Evolutionary conservation across 495 filamentous ascomycete genomes (phyloP).

Genomic region (Aspergillus nidulans): DNA sequence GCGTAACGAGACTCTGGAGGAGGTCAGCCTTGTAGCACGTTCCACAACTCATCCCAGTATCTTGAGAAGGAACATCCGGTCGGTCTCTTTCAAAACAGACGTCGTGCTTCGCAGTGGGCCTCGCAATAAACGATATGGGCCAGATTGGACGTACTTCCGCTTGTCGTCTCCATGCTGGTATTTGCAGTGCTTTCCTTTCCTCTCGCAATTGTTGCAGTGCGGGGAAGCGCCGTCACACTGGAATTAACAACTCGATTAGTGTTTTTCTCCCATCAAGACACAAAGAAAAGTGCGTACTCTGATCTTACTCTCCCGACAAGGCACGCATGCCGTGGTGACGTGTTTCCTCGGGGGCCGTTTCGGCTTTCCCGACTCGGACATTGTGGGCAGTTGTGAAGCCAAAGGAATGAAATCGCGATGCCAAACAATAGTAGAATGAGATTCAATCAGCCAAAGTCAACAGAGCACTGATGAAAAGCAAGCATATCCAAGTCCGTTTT

Average conservation of each 20-base stretch:
- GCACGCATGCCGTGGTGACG: constrained; percentile 47
- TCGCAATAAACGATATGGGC: neutral
- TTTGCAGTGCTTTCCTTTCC: constrained; percentile 44
- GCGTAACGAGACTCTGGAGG: constrained; percentile 41
- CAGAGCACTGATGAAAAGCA: constrained; percentile 8
- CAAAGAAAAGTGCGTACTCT: constrained; percentile 32
- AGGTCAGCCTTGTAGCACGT: neutral
- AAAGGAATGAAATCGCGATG: neutral
- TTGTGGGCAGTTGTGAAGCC: constrained; percentile 16
- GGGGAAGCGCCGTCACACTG: constrained; percentile 46
- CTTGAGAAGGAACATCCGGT: neutral
- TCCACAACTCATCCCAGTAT: neutral
- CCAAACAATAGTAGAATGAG: neutral
- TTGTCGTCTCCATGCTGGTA: constrained; percentile 49
- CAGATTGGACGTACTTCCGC: constrained; percentile 36
- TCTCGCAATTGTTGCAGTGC: constrained; percentile 44
- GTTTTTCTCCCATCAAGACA: neutral
- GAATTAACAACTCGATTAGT: neutral
- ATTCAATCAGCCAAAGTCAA: constrained; percentile 20
- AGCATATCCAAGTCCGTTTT: constrained; percentile 7
- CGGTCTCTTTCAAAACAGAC: neutral
- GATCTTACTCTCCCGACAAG: constrained; percentile 49
- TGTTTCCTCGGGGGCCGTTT: constrained; percentile 41
- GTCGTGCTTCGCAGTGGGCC: neutral
- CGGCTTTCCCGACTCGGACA: constrained; percentile 29